Evolutionary conservation across 2,329 filamentous ascomycete genomes (phyloP).

Genomic region (Verticillium albo-atrum): DNA sequence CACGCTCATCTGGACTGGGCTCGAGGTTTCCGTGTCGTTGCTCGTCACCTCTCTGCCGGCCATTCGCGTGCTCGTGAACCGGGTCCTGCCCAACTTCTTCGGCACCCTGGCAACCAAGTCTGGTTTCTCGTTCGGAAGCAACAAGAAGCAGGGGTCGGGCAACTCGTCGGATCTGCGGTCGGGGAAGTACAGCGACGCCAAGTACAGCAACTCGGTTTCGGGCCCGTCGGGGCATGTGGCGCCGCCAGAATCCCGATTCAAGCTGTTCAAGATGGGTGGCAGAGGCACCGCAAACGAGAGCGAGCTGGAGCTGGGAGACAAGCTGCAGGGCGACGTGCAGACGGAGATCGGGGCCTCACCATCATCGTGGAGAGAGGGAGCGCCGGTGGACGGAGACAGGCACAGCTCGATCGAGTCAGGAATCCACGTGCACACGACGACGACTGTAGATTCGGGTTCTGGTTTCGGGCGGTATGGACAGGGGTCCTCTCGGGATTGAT

Average conservation of each 20-base stretch:
- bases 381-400: background rate
- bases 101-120: constrained; percentile 1
- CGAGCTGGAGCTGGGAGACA: constrained; percentile 23
- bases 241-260: background rate
- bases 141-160: constrained; percentile 1
- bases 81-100: constrained; percentile 5
- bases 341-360: constrained; percentile 19
- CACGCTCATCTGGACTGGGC: constrained; percentile 35
- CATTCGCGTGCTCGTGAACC: constrained; percentile 24
- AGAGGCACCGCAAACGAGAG: constrained; percentile 15
- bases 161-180: constrained; percentile 1
- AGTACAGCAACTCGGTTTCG: background rate
- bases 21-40: constrained; percentile 36
- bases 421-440: constrained; percentile 14
- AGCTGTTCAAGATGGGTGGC: background rate
- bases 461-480: background rate
- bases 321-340: constrained; percentile 21
- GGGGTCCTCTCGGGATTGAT: background rate
- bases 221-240: background rate
- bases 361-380: background rate
- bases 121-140: background rate
- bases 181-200: background rate
- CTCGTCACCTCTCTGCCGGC: constrained; percentile 36
- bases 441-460: constrained; percentile 3
- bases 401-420: constrained; percentile 8